These are phyloP conservation scores for Monosporascus ibericus DNA, from an alignment of 2,329 filamentous ascomycete species.

Conservation along the genomic window DNA sequence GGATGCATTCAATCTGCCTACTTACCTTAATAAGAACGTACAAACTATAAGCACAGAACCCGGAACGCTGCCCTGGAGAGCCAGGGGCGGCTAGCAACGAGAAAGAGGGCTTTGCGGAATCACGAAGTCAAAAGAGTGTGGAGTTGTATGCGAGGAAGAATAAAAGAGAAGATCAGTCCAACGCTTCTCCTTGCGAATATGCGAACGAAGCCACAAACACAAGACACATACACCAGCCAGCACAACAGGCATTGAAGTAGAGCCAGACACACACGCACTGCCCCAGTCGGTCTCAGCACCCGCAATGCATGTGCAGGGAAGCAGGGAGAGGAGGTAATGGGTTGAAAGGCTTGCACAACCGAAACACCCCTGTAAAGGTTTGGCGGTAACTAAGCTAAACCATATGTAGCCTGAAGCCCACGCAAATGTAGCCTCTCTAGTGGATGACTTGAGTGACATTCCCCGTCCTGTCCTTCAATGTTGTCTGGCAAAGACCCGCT, in stretches of 20 bases:
- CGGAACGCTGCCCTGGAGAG: constrained; percentile 37
- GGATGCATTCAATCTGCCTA: not conserved
- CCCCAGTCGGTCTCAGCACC: no score
- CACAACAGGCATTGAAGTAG: not conserved
- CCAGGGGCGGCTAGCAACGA: constrained; percentile 37
- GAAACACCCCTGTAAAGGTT: not conserved
- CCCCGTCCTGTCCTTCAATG: not conserved
- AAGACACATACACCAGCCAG: not conserved
- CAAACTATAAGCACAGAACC: constrained; percentile 32
- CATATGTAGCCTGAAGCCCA: not conserved
- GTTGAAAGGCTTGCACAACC: not conserved
- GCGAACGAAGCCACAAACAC: not conserved
- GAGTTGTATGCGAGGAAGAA: constrained; percentile 31
- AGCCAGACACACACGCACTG: no score
- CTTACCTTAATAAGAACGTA: constrained; percentile 27
- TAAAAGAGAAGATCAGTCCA: constrained; percentile 26
- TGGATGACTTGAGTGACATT: not conserved
- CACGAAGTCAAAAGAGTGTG: constrained; percentile 35
- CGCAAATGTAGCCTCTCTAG: not conserved
- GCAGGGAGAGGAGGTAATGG: not conserved
- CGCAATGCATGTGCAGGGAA: not conserved
- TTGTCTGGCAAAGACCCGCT: not conserved
- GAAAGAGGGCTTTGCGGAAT: constrained; percentile 22
- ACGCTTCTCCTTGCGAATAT: not conserved
- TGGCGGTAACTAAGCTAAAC: not conserved